Base-by-base conservation (phyloP, 306 rosid genomes). In the Prunus armeniaca region DNA sequence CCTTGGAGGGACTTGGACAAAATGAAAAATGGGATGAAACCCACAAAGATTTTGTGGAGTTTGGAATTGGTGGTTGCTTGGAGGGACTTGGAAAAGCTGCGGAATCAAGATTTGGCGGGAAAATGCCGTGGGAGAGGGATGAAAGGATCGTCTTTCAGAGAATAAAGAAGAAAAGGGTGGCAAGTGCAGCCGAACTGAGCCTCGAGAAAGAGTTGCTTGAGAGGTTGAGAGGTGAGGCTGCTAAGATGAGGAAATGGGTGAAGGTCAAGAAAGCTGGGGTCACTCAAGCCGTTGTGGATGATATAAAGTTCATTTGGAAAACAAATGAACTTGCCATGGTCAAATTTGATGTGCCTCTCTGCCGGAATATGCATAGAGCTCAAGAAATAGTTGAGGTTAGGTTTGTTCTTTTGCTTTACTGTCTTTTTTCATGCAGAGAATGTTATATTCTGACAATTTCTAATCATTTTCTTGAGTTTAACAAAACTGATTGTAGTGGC, bases 201-300 rank as follows among this genome's bases (percentile, higher is more conserved):
- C 89, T 89, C 80, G 91, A 93, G 67, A 78, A 79, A 78, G 84
- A 34, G 62, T 75, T 91, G 77, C 93, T 91, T 57, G 82, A 65
- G 51, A 87, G 97, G 86, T 76, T 93, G 82, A 88, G 92, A 72
- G 65, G 58, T 71, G 97, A 89, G 80, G 98, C 93, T 32, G 81
- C 86, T 3, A 79, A 60, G 69, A 81, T 91, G 87, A 84, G 91
- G 68, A 74, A 56, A 8, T 93, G 98, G 98, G 79, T 91, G 65
- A 93, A 93, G 90, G 96, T 93, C 56, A 91, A 81, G 89, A 93
- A 93, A 85, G 89, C 91, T 76, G 98, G 98, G 64, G 92, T 91
- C 70, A 89, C 93, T 62, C 86, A 78, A 74, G 88, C 38, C 73
- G 92, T 91, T 67, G 92, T 93, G 68, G 86, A 88, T 69, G 77